Evolutionary conservation across 2,329 filamentous ascomycete species (phyloP).

Genomic region (Grosmannia penicillata): DNA sequence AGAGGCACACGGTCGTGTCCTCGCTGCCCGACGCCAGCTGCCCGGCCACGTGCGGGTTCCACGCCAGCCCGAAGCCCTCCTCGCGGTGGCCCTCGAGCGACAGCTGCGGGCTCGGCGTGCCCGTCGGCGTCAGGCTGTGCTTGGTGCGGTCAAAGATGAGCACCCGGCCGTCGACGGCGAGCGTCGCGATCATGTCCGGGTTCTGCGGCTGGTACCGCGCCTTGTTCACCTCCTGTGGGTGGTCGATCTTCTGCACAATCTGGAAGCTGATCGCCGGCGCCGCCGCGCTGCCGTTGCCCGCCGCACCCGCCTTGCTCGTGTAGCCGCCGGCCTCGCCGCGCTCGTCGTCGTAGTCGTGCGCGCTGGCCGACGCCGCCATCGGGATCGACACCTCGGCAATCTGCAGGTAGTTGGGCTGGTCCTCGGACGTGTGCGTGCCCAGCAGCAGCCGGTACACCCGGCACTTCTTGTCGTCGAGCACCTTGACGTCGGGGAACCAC

Average conservation of each 20-base stretch:
- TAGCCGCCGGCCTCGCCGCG: slow-evolving; percentile 90
- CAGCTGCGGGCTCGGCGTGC: slow-evolving; percentile 65
- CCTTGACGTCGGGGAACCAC: slow-evolving; percentile 93
- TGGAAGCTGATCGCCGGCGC: slow-evolving; percentile 64
- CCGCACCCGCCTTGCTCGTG: slow-evolving; percentile 39
- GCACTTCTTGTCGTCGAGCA: slow-evolving; percentile 74
- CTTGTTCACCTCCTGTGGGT: slow-evolving; percentile 96
- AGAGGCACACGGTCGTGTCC: slow-evolving; percentile 80
- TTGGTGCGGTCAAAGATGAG: slow-evolving; percentile 95
- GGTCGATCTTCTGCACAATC: slow-evolving; percentile 90
- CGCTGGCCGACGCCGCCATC: slow-evolving; percentile 57
- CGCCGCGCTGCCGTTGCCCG: slow-evolving; percentile 11
- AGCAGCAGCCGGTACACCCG: slow-evolving; percentile 79
- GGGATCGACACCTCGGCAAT: slow-evolving; percentile 91
- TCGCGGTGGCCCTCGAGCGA: slow-evolving; percentile 71
- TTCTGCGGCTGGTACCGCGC: slow-evolving; percentile 96
- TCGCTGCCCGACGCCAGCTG: slow-evolving; percentile 82
- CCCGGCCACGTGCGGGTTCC: slow-evolving; percentile 75
- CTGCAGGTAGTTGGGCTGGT: slow-evolving; percentile 79
- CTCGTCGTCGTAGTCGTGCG: slow-evolving; percentile 80
- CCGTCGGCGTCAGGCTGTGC: slow-evolving; percentile 64
- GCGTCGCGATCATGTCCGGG: slow-evolving; percentile 87
- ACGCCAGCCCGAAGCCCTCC: slow-evolving; percentile 86
- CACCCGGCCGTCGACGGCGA: slow-evolving; percentile 75
- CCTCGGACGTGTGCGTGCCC: slow-evolving; percentile 85